These are phyloP conservation scores for Suillus ampliporus DNA, from an alignment of 768 basidiomycete species.

Conservation along the genomic window DNA sequence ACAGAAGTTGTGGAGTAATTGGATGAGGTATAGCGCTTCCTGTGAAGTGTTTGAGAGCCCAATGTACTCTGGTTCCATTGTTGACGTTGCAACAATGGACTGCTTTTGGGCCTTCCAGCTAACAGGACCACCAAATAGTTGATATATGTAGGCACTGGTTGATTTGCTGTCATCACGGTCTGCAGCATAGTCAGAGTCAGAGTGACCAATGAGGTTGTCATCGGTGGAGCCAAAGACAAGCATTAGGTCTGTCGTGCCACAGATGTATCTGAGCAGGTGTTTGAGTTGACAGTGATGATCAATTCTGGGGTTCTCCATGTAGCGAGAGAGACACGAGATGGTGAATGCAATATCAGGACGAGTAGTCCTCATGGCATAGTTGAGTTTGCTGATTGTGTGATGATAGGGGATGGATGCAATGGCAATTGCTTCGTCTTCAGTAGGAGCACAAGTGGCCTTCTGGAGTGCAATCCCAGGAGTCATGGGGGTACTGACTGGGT, in stretches of 20 bases:
- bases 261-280: constrained; percentile 12
- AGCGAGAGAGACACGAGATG: too few species aligned
- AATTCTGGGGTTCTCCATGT: too few species aligned
- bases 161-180: constrained; percentile 8
- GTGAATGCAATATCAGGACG: too few species aligned
- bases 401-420: too few species aligned
- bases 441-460: too few species aligned
- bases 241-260: constrained; percentile 16
- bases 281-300: too few species aligned
- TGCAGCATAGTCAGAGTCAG: constrained; percentile 22
- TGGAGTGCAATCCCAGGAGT: too few species aligned
- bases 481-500: constrained; percentile 14
- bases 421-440: too few species aligned
- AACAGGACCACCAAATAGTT: constrained; percentile 26
- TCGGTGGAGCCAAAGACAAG: neutral
- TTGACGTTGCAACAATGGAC: constrained; percentile 37
- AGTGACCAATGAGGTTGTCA: constrained; percentile 12
- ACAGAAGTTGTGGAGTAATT: constrained; percentile 21
- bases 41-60: constrained; percentile 24
- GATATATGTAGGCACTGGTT: constrained; percentile 2
- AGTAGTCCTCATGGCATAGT: too few species aligned
- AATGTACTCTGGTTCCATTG: constrained; percentile 44
- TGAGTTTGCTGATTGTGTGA: too few species aligned
- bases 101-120: constrained; percentile 41
- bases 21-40: constrained; percentile 5